Base-by-base conservation (phyloP, 2,329 filamentous ascomycete species). In the Xylariaceae sp. region DNA sequence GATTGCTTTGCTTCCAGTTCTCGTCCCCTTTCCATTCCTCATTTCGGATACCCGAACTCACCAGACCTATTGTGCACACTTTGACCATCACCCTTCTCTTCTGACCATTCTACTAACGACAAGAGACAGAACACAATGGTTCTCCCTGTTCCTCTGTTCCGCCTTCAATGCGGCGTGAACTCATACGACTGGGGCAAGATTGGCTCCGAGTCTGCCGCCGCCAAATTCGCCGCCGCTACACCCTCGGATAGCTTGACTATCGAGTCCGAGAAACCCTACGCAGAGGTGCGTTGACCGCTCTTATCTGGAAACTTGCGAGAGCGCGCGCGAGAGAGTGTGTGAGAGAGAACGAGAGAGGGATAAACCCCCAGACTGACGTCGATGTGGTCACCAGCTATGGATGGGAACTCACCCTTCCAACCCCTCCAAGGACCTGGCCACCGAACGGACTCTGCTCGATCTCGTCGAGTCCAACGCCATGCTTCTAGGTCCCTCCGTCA, bases 141-240 rank as follows among this genome's bases (percentile, higher is more conserved):
- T 51, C 53, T 91, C 80, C 87, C 88, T 68, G 83, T 94, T 58
- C 91, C 92, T 67, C 76, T 97, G 51, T 80, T 96, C 70, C 85
- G 90, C 64, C 84, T 97, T 62, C 85, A 88, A 72, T 91, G 88
- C 76, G 94, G 92, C 68, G 90, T 95, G 68, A 97, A 97, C 74
- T 96, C 91, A 73, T 99, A 99, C 71, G 94, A 96, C 76, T 99
- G 94, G 94, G 94, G 92, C 62, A 99, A 99, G 79, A 81, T 91
- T 68, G 94, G 94, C 66, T 81, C 82, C 59, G 81, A 88, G 55
- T 97, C 92, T 47, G 88, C 91, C 11, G 94, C 91, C 49, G 94
- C 94, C 61, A 88, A 85, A 65, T 97, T 88, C 71, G 92, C 91
- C 40, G 86, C 90, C 46, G 90, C 91, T 19, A 96, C 91, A 3